These are phyloP conservation scores for Chalciporus pseudorubinellus DNA, from an alignment of 768 basidiomycete genomes.

Conservation along the genomic window DNA sequence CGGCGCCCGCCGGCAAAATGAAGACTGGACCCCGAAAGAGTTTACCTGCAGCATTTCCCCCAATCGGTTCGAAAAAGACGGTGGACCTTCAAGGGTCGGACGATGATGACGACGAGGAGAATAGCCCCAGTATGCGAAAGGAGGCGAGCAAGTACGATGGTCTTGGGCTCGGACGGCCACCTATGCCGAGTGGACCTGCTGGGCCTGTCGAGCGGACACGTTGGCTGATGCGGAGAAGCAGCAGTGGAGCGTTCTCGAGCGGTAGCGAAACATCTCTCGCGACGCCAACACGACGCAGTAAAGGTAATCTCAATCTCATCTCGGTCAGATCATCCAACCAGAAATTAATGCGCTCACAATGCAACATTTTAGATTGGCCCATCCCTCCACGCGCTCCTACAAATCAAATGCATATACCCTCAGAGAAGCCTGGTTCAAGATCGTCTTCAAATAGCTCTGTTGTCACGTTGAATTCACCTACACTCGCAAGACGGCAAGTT, in stretches of 20 bases:
- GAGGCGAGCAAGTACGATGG: conserved; percentile 55
- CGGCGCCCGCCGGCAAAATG: conserved; percentile 38
- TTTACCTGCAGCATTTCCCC: conserved; percentile 68
- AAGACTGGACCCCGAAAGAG: conserved; percentile 66
- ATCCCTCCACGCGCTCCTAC: conserved; percentile 49
- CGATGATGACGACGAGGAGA: conserved; percentile 58
- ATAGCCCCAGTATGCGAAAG: conserved; percentile 61
- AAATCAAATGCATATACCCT: conserved; percentile 34
- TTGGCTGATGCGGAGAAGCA: conserved; percentile 74
- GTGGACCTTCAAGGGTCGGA: conserved; percentile 43
- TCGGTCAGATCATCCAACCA: not conserved
- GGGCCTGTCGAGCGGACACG: conserved; percentile 44
- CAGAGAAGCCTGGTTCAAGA: conserved; percentile 53
- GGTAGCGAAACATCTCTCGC: conserved; percentile 62
- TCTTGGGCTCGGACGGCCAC: conserved; percentile 64
- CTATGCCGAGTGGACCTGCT: conserved; percentile 24
- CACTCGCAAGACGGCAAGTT: conserved; percentile 35
- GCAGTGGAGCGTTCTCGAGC: conserved; percentile 79
- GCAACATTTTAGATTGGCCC: conserved; percentile 47
- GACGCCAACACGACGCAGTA: conserved; percentile 61
- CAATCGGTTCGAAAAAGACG: conserved; percentile 34
- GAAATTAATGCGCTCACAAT: conserved; percentile 1
- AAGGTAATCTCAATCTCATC: conserved; percentile 49
- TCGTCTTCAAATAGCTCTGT: conserved; percentile 55
- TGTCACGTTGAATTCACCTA: conserved; percentile 47